phyloP scores from a whole-genome alignment of 2,329 filamentous ascomycete species.

The Fusarium veterinarium region DNA sequence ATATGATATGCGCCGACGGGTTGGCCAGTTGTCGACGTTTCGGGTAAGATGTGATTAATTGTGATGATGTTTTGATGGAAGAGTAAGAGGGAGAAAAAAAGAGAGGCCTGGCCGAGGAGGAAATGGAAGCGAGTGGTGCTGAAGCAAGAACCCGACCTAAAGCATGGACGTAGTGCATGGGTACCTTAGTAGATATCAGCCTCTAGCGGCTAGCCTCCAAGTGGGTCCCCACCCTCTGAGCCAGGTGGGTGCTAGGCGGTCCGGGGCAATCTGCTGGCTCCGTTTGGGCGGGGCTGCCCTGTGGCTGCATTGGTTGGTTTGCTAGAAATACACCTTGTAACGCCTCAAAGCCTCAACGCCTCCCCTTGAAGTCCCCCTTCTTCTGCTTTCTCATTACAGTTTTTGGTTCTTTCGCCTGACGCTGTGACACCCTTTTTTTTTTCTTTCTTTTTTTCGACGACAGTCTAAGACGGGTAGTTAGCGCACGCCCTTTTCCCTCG shows the following conservation, averaged over 20 bases:
- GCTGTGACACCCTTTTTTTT: conserved; percentile 9
- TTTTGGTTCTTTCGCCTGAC: conserved; percentile 7
- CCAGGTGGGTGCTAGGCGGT: background rate
- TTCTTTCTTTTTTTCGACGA: background rate
- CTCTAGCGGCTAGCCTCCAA: background rate
- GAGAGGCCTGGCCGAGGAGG: conserved; percentile 43
- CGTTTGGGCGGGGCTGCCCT: conserved; percentile 1
- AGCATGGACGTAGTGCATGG: conserved; percentile 23
- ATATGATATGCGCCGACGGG: conserved; percentile 5
- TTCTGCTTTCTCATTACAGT: background rate
- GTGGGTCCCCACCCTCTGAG: conserved; percentile 1
- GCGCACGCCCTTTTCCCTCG: conserved; percentile 17
- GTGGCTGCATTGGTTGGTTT: background rate
- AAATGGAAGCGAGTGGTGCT: conserved; percentile 34
- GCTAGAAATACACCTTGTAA: background rate
- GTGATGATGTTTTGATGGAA: conserved; percentile 45
- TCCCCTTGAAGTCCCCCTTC: background rate
- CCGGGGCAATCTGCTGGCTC: conserved; percentile 5
- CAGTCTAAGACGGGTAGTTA: conserved; percentile 1
- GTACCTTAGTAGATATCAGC: conserved; percentile 13
- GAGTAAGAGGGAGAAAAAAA: conserved; percentile 46
- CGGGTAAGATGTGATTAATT: conserved; percentile 29
- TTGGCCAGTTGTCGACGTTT: conserved; percentile 31
- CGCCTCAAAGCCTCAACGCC: conserved; percentile 1
- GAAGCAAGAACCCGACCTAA: conserved; percentile 21